Evolutionary conservation across 2,329 filamentous ascomycete genomes (phyloP), one percentile per base, ranked within the genome.

Genomic region (Mariannaea elegans): DNA sequence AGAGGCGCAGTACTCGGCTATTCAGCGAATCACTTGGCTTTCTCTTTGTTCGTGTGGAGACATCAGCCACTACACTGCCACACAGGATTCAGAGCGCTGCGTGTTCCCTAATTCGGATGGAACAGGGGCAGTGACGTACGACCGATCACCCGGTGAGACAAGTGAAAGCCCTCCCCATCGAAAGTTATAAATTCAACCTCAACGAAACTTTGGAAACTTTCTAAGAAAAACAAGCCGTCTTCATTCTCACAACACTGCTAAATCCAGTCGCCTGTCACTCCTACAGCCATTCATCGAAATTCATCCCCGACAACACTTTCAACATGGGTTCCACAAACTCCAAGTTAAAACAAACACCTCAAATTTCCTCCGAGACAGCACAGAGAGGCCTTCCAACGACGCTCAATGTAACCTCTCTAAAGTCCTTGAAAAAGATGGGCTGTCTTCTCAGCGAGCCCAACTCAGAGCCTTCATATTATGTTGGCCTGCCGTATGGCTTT

Each of bases 361-460:
- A 54, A 27, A 29, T 46, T 23, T 54, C 51, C 9, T 18, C 23
- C 4, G 10, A 27, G 13, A 54, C 41, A 19, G 32, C 31, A 10
- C 8, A 32, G 9, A 27, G 24, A 14, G 29, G 21, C 10, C 6
- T 54, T 7, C 41, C 51, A 2, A 18, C 21, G 3, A n/a, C 31
- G 16, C 18, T 54, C 23, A 46, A 21, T 9, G 31, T 29, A 14
- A 16, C 32, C 3, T 46, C 29, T 7, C 9, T 46, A 23, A 54
- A 38, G 16, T 19, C 23, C 10, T 29, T 24, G 3, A 13, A 41
- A 4, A 54, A 45, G n/a, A 39, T 54, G 2, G 10, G 19, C n/a
- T 54, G 41, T 21, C 41, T 54, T 14, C 51, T 54, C 9, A 46
- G 39, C 39, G 41, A 54, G 16, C 41, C 41, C 10, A 23, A 54